phyloP scores from a whole-genome alignment of 2,329 filamentous ascomycete genomes.

The Scedosporium minutisporum region DNA sequence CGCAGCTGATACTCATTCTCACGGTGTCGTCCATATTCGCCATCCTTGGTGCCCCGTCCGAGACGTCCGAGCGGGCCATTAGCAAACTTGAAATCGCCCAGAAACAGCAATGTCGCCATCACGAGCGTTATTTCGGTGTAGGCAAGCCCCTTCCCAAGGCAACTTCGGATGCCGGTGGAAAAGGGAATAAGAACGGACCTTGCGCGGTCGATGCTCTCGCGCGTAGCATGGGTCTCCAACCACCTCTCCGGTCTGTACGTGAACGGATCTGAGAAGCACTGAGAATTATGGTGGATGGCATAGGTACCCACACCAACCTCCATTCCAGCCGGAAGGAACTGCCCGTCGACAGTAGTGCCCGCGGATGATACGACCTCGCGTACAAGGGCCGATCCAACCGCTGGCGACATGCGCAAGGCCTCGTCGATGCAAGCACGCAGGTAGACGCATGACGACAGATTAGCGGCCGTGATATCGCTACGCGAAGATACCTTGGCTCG shows the following conservation, averaged over 20 bases:
- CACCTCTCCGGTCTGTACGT: neutral
- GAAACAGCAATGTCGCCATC: neutral
- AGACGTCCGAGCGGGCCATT: too few relatives aligned
- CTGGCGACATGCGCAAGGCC: too few relatives aligned
- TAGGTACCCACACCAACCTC: conserved; percentile 11
- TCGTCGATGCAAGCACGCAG: too few relatives aligned
- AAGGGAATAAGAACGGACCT: neutral
- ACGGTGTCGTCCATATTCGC: too few relatives aligned
- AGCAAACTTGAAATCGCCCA: too few relatives aligned
- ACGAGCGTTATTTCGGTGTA: neutral
- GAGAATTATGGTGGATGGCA: conserved; percentile 9
- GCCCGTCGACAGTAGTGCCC: conserved; percentile 7
- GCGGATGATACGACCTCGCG: conserved; percentile 2
- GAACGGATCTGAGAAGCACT: conserved; percentile 10
- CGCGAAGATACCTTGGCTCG: conserved; percentile 18
- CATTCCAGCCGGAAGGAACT: conserved; percentile 7
- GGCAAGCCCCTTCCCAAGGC: neutral
- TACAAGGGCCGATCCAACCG: neutral
- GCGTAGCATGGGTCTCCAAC: neutral
- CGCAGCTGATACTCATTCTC: neutral
- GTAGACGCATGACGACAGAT: too few relatives aligned
- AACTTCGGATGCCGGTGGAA: neutral
- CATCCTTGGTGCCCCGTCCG: too few relatives aligned
- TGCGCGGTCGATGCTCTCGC: neutral
- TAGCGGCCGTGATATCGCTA: conserved; percentile 8